Percentiles rank a stretch among this genome's conserved stretches.
These are phyloP conservation scores for Ustilago cynodontis DNA, from an alignment of 1,284 basidiomycete species.

Conservation along the genomic window DNA sequence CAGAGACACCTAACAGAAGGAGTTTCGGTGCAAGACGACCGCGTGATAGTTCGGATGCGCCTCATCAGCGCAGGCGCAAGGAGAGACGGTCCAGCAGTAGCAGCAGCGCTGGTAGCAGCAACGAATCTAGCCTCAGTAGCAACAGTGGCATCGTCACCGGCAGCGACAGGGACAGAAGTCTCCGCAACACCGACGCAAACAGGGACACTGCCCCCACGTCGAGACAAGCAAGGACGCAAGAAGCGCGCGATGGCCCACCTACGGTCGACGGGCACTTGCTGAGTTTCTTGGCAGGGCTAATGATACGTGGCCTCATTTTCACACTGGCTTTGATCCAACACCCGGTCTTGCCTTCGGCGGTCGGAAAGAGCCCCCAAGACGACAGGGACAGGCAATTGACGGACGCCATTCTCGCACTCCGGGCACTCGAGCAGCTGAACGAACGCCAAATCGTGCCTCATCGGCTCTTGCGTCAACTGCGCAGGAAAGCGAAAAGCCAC, in stretches of 20 bases:
- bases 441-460: constrained; percentile 7
- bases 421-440: constrained; percentile 18
- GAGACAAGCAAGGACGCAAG: neutral
- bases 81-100: too few species aligned
- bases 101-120: neutral
- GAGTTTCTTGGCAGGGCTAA: constrained; percentile 11
- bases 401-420: constrained; percentile 17
- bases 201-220: neutral
- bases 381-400: constrained; percentile 17
- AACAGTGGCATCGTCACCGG: neutral
- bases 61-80: neutral
- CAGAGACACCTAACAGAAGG: too few species aligned
- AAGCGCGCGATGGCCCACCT: neutral
- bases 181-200: neutral
- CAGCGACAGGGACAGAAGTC: neutral
- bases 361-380: neutral
- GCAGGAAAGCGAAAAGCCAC: constrained; percentile 1
- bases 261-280: constrained; percentile 14
- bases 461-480: constrained; percentile 5
- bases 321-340: constrained; percentile 20
- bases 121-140: neutral
- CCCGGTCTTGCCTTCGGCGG: neutral
- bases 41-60: too few species aligned
- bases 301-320: constrained; percentile 12
- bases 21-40: too few species aligned